Conservation (phyloP, 1,139 yeast species). For the Nakaseomyces bracarensis region DNA sequence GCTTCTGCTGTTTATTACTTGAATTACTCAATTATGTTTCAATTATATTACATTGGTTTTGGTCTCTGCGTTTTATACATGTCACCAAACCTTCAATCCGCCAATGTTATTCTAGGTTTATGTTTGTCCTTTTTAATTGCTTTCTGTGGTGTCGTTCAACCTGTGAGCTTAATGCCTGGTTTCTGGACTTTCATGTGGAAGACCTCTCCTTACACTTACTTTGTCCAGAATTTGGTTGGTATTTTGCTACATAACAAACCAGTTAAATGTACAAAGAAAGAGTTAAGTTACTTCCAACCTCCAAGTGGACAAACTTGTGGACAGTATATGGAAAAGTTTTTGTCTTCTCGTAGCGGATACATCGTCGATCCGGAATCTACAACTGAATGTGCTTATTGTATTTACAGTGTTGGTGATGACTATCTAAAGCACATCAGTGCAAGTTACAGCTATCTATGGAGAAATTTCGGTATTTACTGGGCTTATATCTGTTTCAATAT, state of each 20-base stretch:
- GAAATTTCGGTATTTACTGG: constrained; percentile 57
- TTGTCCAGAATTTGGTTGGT: constrained; percentile 51
- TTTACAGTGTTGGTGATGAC: constrained; percentile 45
- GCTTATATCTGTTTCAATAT: constrained; percentile 50
- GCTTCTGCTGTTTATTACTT: constrained; percentile 51
- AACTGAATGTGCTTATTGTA: constrained; percentile 51
- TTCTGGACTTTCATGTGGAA: constrained; percentile 73
- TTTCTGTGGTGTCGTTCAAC: constrained; percentile 61
- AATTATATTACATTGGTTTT: constrained; percentile 46
- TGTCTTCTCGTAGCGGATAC: constrained; percentile 39
- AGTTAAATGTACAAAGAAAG: constrained; percentile 46
- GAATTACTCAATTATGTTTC: constrained; percentile 47
- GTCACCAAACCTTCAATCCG: constrained; percentile 57
- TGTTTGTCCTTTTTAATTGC: constrained; percentile 46
- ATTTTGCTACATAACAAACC: constrained; percentile 46
- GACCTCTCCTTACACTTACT: constrained; percentile 61
- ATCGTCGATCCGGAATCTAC: constrained; percentile 46
- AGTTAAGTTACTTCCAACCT: constrained; percentile 46
- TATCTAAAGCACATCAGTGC: constrained; percentile 42
- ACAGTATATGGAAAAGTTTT: constrained; percentile 38
- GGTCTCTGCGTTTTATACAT: constrained; percentile 48
- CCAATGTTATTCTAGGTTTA: constrained; percentile 48
- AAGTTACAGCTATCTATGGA: constrained; percentile 46
- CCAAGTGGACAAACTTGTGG: constrained; percentile 55
- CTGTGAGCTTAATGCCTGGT: constrained; percentile 49